A percentile compares a stretch with the other conserved stretches of the same genome.
Evolutionary conservation across 164 flowering plant species (phyloP).

Genomic region (Magnolia officinalis): DNA sequence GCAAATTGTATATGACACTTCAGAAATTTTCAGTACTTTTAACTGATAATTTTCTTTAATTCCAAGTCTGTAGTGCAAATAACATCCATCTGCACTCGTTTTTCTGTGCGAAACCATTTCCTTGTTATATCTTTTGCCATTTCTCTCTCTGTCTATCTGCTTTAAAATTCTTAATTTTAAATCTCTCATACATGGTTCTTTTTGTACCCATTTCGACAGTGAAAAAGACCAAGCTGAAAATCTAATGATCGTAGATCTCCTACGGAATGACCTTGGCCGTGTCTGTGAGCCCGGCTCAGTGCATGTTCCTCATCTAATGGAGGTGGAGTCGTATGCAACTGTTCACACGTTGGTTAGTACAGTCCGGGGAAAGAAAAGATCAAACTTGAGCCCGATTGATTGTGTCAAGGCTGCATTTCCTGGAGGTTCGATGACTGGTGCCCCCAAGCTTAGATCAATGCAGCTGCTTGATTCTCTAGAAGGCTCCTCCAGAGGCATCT

Average conservation of each 20-base stretch:
- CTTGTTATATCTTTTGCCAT: too few species aligned
- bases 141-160: not conserved
- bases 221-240: constrained; percentile 99
- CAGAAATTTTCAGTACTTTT: too few species aligned
- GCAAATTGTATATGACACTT: too few species aligned
- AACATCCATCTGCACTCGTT: not conserved
- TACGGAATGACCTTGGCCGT: constrained; percentile 93
- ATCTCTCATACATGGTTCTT: not conserved
- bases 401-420: constrained; percentile 95
- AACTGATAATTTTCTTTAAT: too few species aligned
- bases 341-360: constrained; percentile 98
- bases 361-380: constrained; percentile 60
- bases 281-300: constrained; percentile 94
- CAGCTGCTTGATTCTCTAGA: constrained; percentile 89
- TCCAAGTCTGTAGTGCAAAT: too few species aligned
- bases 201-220: constrained; percentile 31
- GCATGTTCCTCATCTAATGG: constrained; percentile 87
- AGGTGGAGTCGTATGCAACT: constrained; percentile 89
- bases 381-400: constrained; percentile 50
- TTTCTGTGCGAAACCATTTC: not conserved
- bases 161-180: not conserved
- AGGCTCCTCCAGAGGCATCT: constrained; percentile 73
- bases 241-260: constrained; percentile 96
- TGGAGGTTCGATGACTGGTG: constrained; percentile 99
- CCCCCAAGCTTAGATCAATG: constrained; percentile 94